Evolutionary conservation across 805 yeast species (phyloP), one percentile per base, ranked within the genome.

Genomic region (Deakozyma indianensis): DNA sequence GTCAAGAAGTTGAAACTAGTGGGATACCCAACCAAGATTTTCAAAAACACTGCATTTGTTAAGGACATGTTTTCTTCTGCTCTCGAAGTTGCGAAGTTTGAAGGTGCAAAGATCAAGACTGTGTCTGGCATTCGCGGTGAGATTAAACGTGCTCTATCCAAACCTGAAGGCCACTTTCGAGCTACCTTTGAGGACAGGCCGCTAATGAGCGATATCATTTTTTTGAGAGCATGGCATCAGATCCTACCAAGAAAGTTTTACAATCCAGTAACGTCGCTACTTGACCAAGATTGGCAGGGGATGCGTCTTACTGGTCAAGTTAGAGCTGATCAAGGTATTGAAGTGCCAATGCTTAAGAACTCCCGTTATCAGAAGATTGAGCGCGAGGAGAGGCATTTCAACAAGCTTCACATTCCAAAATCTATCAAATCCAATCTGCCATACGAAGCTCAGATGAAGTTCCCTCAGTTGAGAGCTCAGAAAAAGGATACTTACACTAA

Each of bases 41-140:
- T 81, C 77, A 80, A 86, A 59, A 92, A 92, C 65, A 92, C 98
- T 3, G 98, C 98, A 1, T 92, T 94, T 61, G 81, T 92, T 58
- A 90, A 86, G 65, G 96, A 90, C 57, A 92, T 92, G 99, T 92
- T 92, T 62, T 71, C 82, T 23, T 80, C 92, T 48, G 75, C 94
- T 0, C 70, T 92, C 64, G 99, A 92, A 66, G 95, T 90, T 47
- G 97, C 97, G 35, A 84, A 87, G 61, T 92, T 92, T 59, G 98
- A 92, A 67, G 99, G 99, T 48, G 98, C 98, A 0, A 80, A 87
- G 41, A 87, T 92, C 59, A 83, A 87, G 63, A 94, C 98, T 0
- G 98, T 92, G 3, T 84, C 95, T 4, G 98, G 99, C 49, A 86
- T 92, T 48, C 72, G 98, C 54, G 99, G 99, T 63, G 97, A 92